These are phyloP conservation scores for Albifimbria verrucaria DNA, from an alignment of 2,329 filamentous ascomycete genomes.

Conservation along the genomic window DNA sequence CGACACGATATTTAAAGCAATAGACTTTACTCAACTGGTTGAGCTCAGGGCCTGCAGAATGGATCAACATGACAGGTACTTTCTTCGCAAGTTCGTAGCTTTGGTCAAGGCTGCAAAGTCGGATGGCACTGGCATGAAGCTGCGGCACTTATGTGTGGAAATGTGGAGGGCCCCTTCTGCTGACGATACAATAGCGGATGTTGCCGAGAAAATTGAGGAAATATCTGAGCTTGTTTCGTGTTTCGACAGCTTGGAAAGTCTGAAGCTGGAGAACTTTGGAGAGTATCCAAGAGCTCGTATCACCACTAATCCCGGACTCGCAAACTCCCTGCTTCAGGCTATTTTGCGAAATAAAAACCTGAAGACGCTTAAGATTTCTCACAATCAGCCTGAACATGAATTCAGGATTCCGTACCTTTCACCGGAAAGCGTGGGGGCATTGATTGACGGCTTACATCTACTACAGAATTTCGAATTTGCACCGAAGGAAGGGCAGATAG, in stretches of 20 bases:
- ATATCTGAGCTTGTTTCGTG: slow-evolving; percentile 10
- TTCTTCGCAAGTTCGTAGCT: not conserved
- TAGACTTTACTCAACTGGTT: slow-evolving; percentile 11
- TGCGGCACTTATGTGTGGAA: slow-evolving; percentile 4
- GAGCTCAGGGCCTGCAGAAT: slow-evolving; percentile 3
- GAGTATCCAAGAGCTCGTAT: not conserved
- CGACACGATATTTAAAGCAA: not conserved
- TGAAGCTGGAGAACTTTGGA: slow-evolving; percentile 5
- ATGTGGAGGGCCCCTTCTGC: not conserved
- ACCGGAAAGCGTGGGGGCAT: slow-evolving; percentile 3
- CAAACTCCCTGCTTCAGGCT: slow-evolving; percentile 6
- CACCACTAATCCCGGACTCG: slow-evolving; percentile 5
- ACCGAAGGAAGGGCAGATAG: too few species aligned
- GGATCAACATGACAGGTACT: not conserved
- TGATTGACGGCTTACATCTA: slow-evolving; percentile 12
- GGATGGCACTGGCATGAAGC: not conserved
- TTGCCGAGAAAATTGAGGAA: not conserved
- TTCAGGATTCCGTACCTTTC: slow-evolving; percentile 9
- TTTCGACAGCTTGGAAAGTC: slow-evolving; percentile 11
- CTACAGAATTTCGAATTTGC: too few species aligned
- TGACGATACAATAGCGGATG: not conserved
- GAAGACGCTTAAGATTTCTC: slow-evolving; percentile 6
- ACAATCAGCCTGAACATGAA: not conserved
- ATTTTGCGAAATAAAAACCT: slow-evolving; percentile 15
- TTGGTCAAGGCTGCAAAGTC: not conserved